These are phyloP conservation scores for Paecilomyces dactylethromorphus DNA, from an alignment of 2,329 filamentous ascomycete genomes.

Conservation along the genomic window DNA sequence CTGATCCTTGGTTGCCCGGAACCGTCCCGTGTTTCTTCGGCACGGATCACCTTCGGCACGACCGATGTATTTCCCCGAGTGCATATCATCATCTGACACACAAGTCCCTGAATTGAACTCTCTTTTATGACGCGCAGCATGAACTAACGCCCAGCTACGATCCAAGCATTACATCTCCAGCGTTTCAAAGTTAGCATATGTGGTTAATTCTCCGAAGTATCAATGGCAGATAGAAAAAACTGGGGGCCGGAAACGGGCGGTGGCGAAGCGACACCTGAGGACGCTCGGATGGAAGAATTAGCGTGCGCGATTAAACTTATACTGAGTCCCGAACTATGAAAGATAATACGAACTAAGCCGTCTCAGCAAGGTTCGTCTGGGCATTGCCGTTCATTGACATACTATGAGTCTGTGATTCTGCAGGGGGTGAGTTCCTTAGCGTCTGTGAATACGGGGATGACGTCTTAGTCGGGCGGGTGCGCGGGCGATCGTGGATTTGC, in stretches of 20 bases:
- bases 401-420: background rate
- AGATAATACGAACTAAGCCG: background rate
- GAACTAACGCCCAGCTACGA: background rate
- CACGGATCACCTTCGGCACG: background rate
- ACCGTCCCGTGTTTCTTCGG: background rate
- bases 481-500: background rate
- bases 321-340: background rate
- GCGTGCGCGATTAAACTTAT: background rate
- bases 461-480: background rate
- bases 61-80: background rate
- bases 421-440: background rate
- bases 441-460: background rate
- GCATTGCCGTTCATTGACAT: background rate
- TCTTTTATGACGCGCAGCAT: background rate
- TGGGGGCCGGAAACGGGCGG: background rate
- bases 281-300: background rate
- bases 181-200: background rate
- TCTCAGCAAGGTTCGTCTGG: background rate
- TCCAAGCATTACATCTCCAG: background rate
- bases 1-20: background rate
- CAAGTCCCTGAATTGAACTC: background rate
- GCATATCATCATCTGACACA: background rate
- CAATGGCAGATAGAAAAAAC: background rate
- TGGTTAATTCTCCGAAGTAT: background rate
- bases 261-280: background rate